Evolutionary conservation across 108 stramenopile genomes (phyloP).

Genomic region (Skeletonema costatum): DNA sequence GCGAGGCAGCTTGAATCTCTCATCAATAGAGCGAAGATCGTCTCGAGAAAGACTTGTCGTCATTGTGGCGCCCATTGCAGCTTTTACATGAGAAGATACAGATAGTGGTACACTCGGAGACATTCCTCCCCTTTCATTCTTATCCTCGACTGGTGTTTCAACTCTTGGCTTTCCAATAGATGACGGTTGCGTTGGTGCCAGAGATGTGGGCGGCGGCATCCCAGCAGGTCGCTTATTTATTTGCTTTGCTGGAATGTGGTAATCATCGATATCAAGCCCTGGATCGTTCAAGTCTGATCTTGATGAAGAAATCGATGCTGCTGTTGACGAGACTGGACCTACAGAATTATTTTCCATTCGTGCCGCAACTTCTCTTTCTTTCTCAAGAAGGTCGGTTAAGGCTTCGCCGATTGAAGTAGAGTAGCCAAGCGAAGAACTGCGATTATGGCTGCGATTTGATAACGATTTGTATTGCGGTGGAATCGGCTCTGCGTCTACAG

Average conservation of each 20-base stretch:
- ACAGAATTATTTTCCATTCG: background rate
- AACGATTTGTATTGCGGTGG: background rate
- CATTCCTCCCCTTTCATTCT: background rate
- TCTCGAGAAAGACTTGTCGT: conserved; percentile 59
- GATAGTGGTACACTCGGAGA: background rate
- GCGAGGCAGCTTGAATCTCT: conserved; percentile 21
- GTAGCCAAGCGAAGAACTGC: conserved; percentile 16
- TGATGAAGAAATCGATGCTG: conserved; percentile 82
- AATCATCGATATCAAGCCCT: conserved; percentile 16
- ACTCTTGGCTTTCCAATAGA: conserved; percentile 57
- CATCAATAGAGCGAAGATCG: conserved; percentile 50
- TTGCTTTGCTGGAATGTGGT: conserved; percentile 2
- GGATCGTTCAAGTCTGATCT: conserved; percentile 32
- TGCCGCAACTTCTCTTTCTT: background rate
- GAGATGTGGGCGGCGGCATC: conserved; percentile 58
- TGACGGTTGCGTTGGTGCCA: conserved; percentile 68
- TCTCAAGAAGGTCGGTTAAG: conserved; percentile 55
- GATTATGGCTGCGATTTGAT: background rate
- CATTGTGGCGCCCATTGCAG: conserved; percentile 9
- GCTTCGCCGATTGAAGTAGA: conserved; percentile 4
- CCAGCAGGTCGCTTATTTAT: conserved; percentile 1
- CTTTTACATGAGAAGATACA: background rate
- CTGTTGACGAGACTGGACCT: conserved; percentile 67
- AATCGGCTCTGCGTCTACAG: background rate
- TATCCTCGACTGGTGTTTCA: conserved; percentile 23